Evolutionary conservation across 2,329 filamentous ascomycete species (phyloP).

Genomic region (Aspergillus arachidicola): DNA sequence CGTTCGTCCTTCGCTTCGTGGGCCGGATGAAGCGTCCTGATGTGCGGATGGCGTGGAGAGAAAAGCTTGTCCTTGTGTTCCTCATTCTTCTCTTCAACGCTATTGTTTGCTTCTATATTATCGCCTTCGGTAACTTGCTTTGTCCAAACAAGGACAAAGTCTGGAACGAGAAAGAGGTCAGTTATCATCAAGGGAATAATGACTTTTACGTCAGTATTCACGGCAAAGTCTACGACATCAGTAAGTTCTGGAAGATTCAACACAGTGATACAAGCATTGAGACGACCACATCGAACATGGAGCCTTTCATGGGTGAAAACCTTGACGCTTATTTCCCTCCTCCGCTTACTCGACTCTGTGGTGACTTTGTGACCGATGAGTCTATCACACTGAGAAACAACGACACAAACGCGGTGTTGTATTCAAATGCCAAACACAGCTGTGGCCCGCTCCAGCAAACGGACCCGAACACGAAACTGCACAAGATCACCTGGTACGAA

Average conservation of each 20-base stretch:
- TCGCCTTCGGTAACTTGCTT: slow-evolving; percentile 78
- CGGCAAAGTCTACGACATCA: slow-evolving; percentile 88
- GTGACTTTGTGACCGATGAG: slow-evolving; percentile 66
- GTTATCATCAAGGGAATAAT: slow-evolving; percentile 67
- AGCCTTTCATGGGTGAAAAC: slow-evolving; percentile 74
- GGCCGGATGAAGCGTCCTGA: slow-evolving; percentile 97
- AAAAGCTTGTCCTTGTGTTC: slow-evolving; percentile 82
- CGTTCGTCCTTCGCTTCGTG: slow-evolving; percentile 73
- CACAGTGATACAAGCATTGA: slow-evolving; percentile 75
- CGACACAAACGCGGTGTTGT: slow-evolving; percentile 65
- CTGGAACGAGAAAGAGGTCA: slow-evolving; percentile 73
- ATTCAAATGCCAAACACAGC: slow-evolving; percentile 64
- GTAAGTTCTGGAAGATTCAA: slow-evolving; percentile 80
- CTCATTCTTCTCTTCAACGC: slow-evolving; percentile 82
- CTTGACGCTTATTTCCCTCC: slow-evolving; percentile 84
- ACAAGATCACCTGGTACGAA: slow-evolving; percentile 74
- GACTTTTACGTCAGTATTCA: slow-evolving; percentile 88
- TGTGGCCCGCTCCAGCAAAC: slow-evolving; percentile 65
- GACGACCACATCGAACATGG: slow-evolving; percentile 67
- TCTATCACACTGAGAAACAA: slow-evolving; percentile 55
- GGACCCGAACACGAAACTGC: slow-evolving; percentile 60
- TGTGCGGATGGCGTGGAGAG: slow-evolving; percentile 95
- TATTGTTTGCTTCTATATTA: slow-evolving; percentile 86
- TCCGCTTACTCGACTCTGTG: slow-evolving; percentile 74
- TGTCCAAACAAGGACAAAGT: slow-evolving; percentile 92